A percentile compares a stretch with the other conserved stretches of the same genome.
Evolutionary conservation across 805 yeast species (phyloP).

Genomic region (Metschnikowia noctiluminum): DNA sequence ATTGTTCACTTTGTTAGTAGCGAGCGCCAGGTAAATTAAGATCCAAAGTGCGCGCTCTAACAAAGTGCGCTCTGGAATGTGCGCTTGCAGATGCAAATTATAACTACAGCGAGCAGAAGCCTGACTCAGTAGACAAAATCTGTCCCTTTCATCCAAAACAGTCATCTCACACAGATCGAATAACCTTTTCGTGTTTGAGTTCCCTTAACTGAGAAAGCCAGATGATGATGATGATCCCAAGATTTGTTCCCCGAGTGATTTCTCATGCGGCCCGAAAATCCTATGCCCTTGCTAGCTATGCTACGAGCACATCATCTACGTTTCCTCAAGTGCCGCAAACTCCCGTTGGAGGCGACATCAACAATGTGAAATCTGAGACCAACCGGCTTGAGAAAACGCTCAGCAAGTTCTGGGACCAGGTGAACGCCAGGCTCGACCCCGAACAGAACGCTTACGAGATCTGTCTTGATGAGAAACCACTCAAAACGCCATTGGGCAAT

Average conservation of each 20-base stretch:
- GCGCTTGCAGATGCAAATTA: too few species aligned
- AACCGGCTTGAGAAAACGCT: constrained; percentile 68
- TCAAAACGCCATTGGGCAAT: constrained; percentile 83
- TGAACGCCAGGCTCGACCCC: constrained; percentile 37
- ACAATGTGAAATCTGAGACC: constrained; percentile 56
- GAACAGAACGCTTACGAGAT: constrained; percentile 43
- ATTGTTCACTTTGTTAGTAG: too few species aligned
- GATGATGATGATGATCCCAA: background rate
- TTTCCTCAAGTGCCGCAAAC: constrained; percentile 1
- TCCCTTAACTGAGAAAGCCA: too few species aligned
- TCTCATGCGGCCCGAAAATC: background rate
- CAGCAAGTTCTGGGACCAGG: constrained; percentile 79
- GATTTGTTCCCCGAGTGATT: background rate
- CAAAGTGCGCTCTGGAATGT: too few species aligned
- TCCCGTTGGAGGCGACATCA: constrained; percentile 40
- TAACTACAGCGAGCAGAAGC: too few species aligned
- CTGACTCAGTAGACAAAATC: too few species aligned
- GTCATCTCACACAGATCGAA: background rate
- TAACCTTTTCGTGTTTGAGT: background rate
- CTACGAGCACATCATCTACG: constrained; percentile 2
- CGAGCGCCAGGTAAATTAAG: too few species aligned
- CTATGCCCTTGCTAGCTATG: background rate
- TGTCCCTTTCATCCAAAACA: too few species aligned
- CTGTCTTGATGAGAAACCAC: constrained; percentile 68
- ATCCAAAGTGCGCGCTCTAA: too few species aligned